These are phyloP conservation scores for Xerocomellus dryophilus DNA, from an alignment of 768 basidiomycete genomes.

Conservation along the genomic window DNA sequence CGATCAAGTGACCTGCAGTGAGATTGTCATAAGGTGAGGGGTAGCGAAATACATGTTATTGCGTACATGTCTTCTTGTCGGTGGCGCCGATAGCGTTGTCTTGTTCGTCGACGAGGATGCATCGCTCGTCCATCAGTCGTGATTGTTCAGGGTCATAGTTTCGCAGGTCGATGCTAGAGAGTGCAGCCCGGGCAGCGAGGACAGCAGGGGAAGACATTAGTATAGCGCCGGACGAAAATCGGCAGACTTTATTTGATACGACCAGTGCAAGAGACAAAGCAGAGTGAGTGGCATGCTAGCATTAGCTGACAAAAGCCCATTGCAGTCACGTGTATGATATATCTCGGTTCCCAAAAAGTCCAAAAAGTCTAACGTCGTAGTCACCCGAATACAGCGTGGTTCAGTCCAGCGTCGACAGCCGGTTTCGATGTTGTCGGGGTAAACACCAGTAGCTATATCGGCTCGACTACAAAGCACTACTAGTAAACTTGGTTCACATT, in stretches of 20 bases:
- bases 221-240: slow-evolving; percentile 3
- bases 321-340: no score
- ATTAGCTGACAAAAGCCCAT: no score
- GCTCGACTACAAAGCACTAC: not conserved
- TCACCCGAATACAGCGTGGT: no score
- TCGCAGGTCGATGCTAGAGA: slow-evolving; percentile 74
- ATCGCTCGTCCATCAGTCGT: slow-evolving; percentile 92
- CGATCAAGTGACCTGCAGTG: slow-evolving; percentile 83
- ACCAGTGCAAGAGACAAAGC: no score
- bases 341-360: no score
- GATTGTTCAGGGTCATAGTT: slow-evolving; percentile 92
- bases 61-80: slow-evolving; percentile 94
- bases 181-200: slow-evolving; percentile 56
- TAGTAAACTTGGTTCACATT: not conserved
- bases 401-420: no score
- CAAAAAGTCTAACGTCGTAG: no score
- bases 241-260: no score
- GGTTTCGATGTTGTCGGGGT: no score
- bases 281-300: no score
- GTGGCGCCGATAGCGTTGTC: slow-evolving; percentile 81
- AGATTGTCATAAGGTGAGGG: not conserved
- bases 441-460: not conserved
- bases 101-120: slow-evolving; percentile 87
- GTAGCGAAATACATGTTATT: slow-evolving; percentile 12
- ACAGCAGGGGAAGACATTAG: slow-evolving; percentile 60